phyloP scores from a whole-genome alignment of 2,329 filamentous ascomycete genomes.

The Fonsecaea nubica region DNA sequence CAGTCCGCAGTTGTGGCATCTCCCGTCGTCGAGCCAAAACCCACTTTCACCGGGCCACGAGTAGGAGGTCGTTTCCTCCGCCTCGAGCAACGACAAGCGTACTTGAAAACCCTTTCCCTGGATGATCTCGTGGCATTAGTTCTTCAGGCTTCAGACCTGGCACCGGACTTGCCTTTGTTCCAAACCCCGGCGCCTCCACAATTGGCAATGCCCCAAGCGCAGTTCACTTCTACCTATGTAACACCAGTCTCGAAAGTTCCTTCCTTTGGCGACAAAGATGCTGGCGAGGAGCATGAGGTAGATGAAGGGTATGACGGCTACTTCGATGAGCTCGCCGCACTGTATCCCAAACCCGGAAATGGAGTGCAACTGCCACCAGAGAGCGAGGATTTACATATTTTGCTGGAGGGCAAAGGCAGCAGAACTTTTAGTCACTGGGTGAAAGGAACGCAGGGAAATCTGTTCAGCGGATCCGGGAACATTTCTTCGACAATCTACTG shows the following conservation, averaged over 20 bases:
- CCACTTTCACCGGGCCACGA: constrained; percentile 32
- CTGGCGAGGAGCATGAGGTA: constrained; percentile 34
- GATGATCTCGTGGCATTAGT: constrained; percentile 38
- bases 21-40: constrained; percentile 12
- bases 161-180: constrained; percentile 39
- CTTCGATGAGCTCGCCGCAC: constrained; percentile 62
- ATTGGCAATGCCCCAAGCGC: constrained; percentile 27
- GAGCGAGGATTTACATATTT: constrained; percentile 65
- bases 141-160: constrained; percentile 38
- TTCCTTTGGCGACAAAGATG: constrained; percentile 12
- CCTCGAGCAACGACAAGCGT: constrained; percentile 33
- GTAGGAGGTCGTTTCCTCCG: constrained; percentile 33
- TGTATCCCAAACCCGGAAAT: constrained; percentile 66
- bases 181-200: constrained; percentile 29
- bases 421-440: constrained; percentile 62
- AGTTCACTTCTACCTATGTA: constrained; percentile 38
- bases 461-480: constrained; percentile 33
- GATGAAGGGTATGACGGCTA: constrained; percentile 54
- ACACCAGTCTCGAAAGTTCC: constrained; percentile 30
- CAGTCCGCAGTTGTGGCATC: constrained; percentile 12
- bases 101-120: constrained; percentile 37
- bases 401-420: constrained; percentile 65
- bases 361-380: constrained; percentile 65
- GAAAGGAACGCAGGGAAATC: constrained; percentile 28
- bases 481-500: constrained; percentile 14